Base-by-base conservation (phyloP, 768 basidiomycete species). In the Tylopilus intermedius region DNA sequence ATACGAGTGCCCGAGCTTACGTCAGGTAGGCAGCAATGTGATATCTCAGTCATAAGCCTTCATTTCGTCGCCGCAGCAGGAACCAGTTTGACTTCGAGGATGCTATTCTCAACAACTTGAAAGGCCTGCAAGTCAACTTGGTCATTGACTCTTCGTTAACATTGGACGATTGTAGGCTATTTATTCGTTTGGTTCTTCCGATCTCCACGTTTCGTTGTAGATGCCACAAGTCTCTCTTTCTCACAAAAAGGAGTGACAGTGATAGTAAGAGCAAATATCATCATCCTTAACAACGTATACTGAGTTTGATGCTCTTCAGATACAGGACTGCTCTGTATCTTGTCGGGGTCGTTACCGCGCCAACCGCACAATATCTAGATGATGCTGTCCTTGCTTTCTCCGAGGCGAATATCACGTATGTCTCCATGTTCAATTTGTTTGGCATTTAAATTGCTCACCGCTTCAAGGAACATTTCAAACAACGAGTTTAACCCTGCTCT, bases 281-380 rank as follows among this genome's bases (percentile, higher is more conserved):
- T 2, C 40, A 2, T 54, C 26, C 32, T 42, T 40, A 27, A 24
- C 38, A 13, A 47, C 8, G 30, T 50, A 30, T 47, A 33, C 37
- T 56, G 39, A 63, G 37, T 2, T 26, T 24, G 18, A 21, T 8
- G 40, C 44, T 45, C 5, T 53, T 21, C 38, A 86, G 79, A 83
- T 81, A 88, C 63, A 61, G 75, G 55, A 81, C 81, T 2, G 79
- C 76, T 0, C 67, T 89, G 24, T 86, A 79, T 67, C 74, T 88
- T 46, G 82, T 88, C 38, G 83, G 84, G n/a, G 83, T 79, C 4
- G 83, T 88, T 29, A 82, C 84, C 39, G 81, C 76, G 15, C 83
- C 86, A 13, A 70, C 84, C 27, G 78, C 82, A 2, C 86, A 87
- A 65, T 71, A 75, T 58, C 74, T 88, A 24, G 76, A 82, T 44